Base-by-base conservation (phyloP, 148 eudicot genomes). In the Rhododendron ovatum region DNA sequence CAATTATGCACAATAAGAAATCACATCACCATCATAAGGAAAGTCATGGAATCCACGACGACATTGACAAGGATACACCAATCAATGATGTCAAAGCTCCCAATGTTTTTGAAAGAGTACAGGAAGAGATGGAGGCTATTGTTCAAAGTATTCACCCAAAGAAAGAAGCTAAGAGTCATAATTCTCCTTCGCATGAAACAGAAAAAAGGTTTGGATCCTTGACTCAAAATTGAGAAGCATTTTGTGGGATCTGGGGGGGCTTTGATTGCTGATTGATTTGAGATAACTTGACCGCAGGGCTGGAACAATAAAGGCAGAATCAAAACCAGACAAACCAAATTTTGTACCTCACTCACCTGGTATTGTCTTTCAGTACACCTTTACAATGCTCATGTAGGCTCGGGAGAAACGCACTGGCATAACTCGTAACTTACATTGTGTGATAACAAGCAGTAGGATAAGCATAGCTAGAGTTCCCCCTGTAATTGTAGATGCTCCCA, bases 41-140 rank as follows among this genome's bases (percentile, higher is more conserved):
- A 89, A 94, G 95, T 61, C 98, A 93, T n/a, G 96, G 96, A 67
- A 89, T 61, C 47, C 93, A 95, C 28, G 84, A 91, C 45, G 98
- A 93, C 87, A 94, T 94, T 43, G 94, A 94, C 75, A 93, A 93
- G 59, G 85, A 65, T 76, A 94, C 96, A 15, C 92, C 95, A 10
- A 26, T 90, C 3, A 90, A 90, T 39, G 88, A 91, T 77, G 93
- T 96, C 33, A 93, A 91, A 90, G 98, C 90, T 9, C 98, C 98
- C 26, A 90, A 89, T 78, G 81, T 96, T 33, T 92, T 96, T 47
- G 89, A 92, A 82, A 92, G 98, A 22, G 88, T 90, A 20, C 93
- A 94, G 90, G 98, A 96, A 91, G 98, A 96, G 87, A 85, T 93
- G n/a, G 98, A 96, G 89, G 98, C 98, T 50, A 83, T 96, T 78